A percentile compares a stretch with the other conserved stretches of the same genome.
phyloP scores from a whole-genome alignment of 306 rosid species.

The Acmispon strigosus region DNA sequence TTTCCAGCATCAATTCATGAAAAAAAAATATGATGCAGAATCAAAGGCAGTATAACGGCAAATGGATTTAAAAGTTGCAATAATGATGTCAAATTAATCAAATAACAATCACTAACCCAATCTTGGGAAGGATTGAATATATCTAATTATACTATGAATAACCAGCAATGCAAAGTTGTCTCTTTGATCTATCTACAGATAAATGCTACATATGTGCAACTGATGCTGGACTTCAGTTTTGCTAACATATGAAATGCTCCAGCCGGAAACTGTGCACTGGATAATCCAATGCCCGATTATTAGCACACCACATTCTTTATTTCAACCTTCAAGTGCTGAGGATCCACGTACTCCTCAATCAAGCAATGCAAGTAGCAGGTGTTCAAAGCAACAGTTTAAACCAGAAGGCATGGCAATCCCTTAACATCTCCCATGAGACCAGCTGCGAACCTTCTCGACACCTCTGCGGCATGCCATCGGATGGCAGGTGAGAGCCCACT shows the following conservation, averaged over 20 bases:
- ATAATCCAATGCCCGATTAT: background rate
- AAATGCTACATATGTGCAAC: conserved; percentile 17
- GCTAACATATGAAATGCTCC: conserved; percentile 2
- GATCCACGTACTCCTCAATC: conserved; percentile 15
- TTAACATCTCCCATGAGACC: conserved; percentile 3
- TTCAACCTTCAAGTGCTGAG: conserved; percentile 16
- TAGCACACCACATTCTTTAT: background rate
- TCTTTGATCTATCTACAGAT: conserved; percentile 7
- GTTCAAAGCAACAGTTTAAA: conserved; percentile 10
- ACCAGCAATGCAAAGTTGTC: background rate
- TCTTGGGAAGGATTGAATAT: background rate
- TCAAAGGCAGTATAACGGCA: background rate
- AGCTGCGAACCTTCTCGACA: conserved; percentile 10
- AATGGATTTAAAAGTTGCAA: background rate
- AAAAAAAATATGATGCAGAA: background rate
- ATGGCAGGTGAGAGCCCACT: conserved; percentile 10
- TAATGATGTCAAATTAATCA: background rate
- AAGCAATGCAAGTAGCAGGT: background rate
- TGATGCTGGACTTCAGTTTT: conserved; percentile 5
- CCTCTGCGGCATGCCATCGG: conserved; percentile 14
- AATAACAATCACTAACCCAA: conserved; percentile 3
- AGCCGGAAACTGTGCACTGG: background rate
- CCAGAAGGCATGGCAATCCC: background rate
- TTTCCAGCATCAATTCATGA: background rate
- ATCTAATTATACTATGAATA: conserved; percentile 6